Evolutionary conservation across 169 alveolate genomes (phyloP).

Genomic region (Cryptosporidium tyzzeri): DNA sequence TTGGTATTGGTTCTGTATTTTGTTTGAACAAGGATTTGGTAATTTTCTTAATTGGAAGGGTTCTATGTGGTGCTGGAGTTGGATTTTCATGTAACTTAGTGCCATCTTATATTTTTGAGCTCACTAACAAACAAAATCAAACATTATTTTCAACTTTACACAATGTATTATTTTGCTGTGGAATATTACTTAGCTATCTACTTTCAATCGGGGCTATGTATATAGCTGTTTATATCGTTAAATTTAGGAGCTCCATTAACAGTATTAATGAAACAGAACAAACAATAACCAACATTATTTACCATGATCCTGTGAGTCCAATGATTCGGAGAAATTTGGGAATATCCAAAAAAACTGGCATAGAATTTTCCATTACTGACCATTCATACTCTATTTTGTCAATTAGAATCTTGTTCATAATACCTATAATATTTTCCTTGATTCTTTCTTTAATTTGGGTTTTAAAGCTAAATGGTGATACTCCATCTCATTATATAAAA

Average conservation of each 20-base stretch:
- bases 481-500: conserved; percentile 48
- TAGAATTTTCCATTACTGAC: background rate
- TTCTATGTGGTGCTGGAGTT: conserved; percentile 48
- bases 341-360: background rate
- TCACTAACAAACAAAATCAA: conserved; percentile 65
- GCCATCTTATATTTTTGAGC: conserved; percentile 49
- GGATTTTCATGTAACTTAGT: conserved; percentile 36
- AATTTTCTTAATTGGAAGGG: conserved; percentile 33
- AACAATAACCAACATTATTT: background rate
- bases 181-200: conserved; percentile 38
- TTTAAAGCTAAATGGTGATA: conserved; percentile 23
- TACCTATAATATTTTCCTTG: conserved; percentile 30
- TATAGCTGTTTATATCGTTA: background rate
- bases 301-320: background rate
- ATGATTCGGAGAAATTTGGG: background rate
- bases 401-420: conserved; percentile 3
- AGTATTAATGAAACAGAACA: background rate
- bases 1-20: conserved; percentile 39
- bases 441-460: conserved; percentile 17
- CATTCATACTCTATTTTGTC: conserved; percentile 2
- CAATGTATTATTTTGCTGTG: conserved; percentile 57
- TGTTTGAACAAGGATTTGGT: conserved; percentile 3
- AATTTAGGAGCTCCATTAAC: background rate
- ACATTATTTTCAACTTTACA: conserved; percentile 54
- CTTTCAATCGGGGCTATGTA: background rate